Percentiles rank a stretch among this genome's conserved stretches.
Evolutionary conservation across 768 basidiomycete species (phyloP).

Genomic region (Pisolithus tinctorius): DNA sequence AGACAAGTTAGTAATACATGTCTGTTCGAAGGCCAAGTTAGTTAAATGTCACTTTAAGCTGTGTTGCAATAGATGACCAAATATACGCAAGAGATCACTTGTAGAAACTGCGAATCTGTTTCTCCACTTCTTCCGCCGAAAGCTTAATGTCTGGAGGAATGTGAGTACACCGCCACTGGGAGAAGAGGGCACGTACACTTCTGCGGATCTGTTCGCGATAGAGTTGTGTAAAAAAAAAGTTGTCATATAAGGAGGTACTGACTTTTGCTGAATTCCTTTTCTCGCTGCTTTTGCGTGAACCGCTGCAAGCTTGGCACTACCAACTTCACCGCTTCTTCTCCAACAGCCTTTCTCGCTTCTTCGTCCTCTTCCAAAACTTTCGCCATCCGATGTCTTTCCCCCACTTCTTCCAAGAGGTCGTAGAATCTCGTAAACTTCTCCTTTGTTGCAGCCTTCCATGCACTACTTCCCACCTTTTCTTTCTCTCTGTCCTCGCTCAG

Average conservation of each 20-base stretch:
- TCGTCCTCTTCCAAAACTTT: slow-evolving; percentile 66
- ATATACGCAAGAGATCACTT: slow-evolving; percentile 10
- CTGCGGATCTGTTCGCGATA: slow-evolving; percentile 36
- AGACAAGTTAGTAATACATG: too few relatives aligned
- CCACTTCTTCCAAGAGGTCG: slow-evolving; percentile 71
- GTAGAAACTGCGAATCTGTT: slow-evolving; percentile 61
- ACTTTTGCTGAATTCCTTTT: slow-evolving; percentile 87
- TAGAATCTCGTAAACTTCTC: slow-evolving; percentile 82
- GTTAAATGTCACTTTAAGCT: not conserved
- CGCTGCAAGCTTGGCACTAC: slow-evolving; percentile 69
- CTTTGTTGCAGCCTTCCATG: slow-evolving; percentile 55
- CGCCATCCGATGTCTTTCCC: slow-evolving; percentile 66
- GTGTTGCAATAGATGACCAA: not conserved
- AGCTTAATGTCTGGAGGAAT: slow-evolving; percentile 66
- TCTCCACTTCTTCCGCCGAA: slow-evolving; percentile 67
- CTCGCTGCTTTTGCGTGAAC: slow-evolving; percentile 68
- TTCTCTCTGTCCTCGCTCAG: slow-evolving; percentile 40
- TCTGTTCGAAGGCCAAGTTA: too few relatives aligned
- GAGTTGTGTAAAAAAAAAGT: not conserved
- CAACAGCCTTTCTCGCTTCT: slow-evolving; percentile 49
- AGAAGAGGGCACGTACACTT: slow-evolving; percentile 37
- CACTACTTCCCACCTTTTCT: slow-evolving; percentile 40
- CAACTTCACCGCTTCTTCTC: slow-evolving; percentile 70
- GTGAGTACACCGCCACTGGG: slow-evolving; percentile 6
- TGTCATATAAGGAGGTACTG: slow-evolving; percentile 16